phyloP scores from a whole-genome alignment of 2,329 filamentous ascomycete species.

The Venturia effusa region DNA sequence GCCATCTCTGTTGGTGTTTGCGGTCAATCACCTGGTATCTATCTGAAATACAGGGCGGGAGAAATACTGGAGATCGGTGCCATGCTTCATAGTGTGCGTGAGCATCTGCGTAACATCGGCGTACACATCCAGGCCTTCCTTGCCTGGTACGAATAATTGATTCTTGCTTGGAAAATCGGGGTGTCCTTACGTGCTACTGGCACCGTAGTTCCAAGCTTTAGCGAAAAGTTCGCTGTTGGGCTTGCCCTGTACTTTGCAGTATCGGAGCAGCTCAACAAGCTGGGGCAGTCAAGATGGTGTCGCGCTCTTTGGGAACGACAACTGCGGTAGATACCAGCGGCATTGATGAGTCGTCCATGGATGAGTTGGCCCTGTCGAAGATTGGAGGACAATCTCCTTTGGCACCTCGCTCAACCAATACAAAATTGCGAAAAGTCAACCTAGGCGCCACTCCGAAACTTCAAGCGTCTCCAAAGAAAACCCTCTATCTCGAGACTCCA shows the following conservation, averaged over 20 bases:
- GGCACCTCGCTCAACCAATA: slow-evolving; percentile 20
- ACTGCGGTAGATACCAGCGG: neutral
- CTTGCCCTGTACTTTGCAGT: neutral
- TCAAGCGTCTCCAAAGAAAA: slow-evolving; percentile 32
- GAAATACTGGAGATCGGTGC: neutral
- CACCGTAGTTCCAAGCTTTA: neutral
- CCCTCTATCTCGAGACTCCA: slow-evolving; percentile 30
- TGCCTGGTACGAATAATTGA: neutral
- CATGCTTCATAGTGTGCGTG: neutral
- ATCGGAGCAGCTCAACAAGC: neutral
- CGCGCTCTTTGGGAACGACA: neutral
- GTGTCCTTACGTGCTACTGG: neutral
- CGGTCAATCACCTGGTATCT: too few species aligned
- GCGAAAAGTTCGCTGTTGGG: neutral
- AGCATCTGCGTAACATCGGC: neutral
- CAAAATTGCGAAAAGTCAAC: slow-evolving; percentile 13
- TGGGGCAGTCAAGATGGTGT: neutral
- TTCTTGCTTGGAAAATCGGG: neutral
- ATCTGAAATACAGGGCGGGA: neutral
- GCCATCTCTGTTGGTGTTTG: too few species aligned
- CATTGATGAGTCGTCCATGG: neutral
- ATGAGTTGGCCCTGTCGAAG: slow-evolving; percentile 6
- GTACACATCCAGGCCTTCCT: neutral
- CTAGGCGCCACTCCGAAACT: slow-evolving; percentile 15
- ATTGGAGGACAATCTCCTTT: slow-evolving; percentile 17